These are phyloP conservation scores for Pythium myriotylum DNA, from an alignment of 352 stramenopile species.

Conservation along the genomic window DNA sequence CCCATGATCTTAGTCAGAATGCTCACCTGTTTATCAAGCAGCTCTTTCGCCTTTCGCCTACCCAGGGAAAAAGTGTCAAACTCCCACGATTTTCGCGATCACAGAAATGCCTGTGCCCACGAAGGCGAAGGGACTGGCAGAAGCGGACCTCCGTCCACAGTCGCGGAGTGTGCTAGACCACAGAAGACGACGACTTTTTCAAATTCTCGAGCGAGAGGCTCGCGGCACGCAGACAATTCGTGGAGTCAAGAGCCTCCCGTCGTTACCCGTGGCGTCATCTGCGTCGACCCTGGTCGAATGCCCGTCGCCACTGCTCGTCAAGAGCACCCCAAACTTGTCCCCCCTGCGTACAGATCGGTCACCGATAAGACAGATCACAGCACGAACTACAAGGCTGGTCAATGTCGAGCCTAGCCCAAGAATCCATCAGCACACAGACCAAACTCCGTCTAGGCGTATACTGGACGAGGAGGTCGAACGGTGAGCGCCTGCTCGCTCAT, in stretches of 20 bases:
- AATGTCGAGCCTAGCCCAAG: too few species aligned
- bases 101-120: not conserved
- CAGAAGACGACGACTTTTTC: constrained; percentile 12
- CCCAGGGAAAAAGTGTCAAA: too few species aligned
- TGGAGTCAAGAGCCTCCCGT: constrained; percentile 39
- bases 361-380: constrained; percentile 7
- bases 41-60: not conserved
- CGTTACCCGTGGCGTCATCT: constrained; percentile 19
- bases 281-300: not conserved
- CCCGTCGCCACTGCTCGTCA: constrained; percentile 19
- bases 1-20: not conserved
- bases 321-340: constrained; percentile 18
- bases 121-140: not conserved
- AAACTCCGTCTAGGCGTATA: too few species aligned
- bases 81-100: too few species aligned
- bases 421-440: too few species aligned
- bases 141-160: not conserved
- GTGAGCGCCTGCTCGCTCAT: too few species aligned
- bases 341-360: constrained; percentile 17
- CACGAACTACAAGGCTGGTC: not conserved
- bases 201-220: constrained; percentile 24
- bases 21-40: too few species aligned
- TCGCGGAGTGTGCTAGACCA: constrained; percentile 12
- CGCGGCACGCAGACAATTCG: constrained; percentile 12
- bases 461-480: too few species aligned